Percentiles rank a stretch among this genome's conserved stretches.
phyloP scores from a whole-genome alignment of 2,329 filamentous ascomycete genomes.

The Nannizzia gypsea region DNA sequence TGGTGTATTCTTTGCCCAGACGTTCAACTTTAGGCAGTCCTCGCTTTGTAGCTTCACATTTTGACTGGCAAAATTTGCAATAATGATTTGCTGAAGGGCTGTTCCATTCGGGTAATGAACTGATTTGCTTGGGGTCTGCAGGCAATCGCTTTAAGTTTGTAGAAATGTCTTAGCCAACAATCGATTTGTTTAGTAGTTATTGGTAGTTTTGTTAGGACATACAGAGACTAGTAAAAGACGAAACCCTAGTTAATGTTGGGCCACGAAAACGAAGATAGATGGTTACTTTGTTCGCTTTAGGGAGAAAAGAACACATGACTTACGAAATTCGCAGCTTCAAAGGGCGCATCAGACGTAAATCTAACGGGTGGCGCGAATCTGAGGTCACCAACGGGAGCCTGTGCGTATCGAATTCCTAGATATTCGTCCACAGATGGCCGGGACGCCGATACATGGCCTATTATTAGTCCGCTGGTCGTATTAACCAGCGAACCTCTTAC shows the following conservation, averaged over 20 bases:
- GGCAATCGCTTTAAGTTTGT: not conserved
- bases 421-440: conserved; percentile 12
- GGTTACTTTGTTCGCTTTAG: not conserved
- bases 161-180: not conserved
- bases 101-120: not conserved
- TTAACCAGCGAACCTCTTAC: not conserved
- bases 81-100: not conserved
- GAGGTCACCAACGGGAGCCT: conserved; percentile 10
- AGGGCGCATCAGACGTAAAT: not conserved
- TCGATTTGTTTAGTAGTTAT: not conserved
- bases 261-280: not conserved
- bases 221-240: not conserved
- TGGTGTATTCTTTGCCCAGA: conserved; percentile 5
- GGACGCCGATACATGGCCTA: conserved; percentile 10
- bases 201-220: not conserved
- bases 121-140: not conserved
- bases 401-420: conserved; percentile 12
- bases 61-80: conserved; percentile 8
- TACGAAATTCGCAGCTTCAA: conserved; percentile 3
- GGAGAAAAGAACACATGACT: not conserved
- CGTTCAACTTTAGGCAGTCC: conserved; percentile 9
- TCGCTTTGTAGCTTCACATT: conserved; percentile 7
- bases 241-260: not conserved
- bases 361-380: conserved; percentile 10
- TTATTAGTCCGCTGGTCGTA: conserved; percentile 12